Evolutionary conservation across 805 yeast species (phyloP).

Genomic region (Ogataea philodendri): DNA sequence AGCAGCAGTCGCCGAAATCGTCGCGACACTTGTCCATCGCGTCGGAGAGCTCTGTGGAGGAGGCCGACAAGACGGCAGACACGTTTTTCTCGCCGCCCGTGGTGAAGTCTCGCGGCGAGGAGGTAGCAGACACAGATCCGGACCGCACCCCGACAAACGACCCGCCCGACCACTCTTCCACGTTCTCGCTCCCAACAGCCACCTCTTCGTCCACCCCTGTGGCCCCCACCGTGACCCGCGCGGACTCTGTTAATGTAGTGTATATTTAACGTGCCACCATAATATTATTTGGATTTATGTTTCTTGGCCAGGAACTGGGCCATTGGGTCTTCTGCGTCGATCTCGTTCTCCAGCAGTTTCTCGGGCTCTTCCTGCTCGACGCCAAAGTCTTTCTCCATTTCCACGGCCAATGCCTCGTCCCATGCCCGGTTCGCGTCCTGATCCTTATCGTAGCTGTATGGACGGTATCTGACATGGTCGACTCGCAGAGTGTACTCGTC

Average conservation of each 20-base stretch:
- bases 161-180: constrained; percentile 17
- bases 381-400: constrained; percentile 47
- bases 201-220: constrained; percentile 9
- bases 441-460: constrained; percentile 41
- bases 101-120: constrained; percentile 15
- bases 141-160: no score
- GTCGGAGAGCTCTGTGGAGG: no score
- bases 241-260: constrained; percentile 7
- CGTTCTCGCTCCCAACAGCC: constrained; percentile 25
- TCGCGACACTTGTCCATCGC: no score
- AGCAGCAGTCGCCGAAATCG: no score
- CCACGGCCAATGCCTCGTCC: constrained; percentile 30
- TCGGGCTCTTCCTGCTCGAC: constrained; percentile 37
- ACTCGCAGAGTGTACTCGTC: constrained; percentile 56
- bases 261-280: constrained; percentile 1
- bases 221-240: constrained; percentile 2
- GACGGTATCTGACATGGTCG: constrained; percentile 67
- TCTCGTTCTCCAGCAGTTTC: constrained; percentile 3
- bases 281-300: constrained; percentile 1
- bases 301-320: constrained; percentile 26
- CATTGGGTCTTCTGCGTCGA: constrained; percentile 37
- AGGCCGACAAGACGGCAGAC: constrained; percentile 17
- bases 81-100: constrained; percentile 25
- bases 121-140: constrained; percentile 3
- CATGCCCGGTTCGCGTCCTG: constrained; percentile 43